Evolutionary conservation across 2,329 filamentous ascomycete species (phyloP), one percentile per base, ranked within the genome.

Genomic region (Delphinella strobiligena): DNA sequence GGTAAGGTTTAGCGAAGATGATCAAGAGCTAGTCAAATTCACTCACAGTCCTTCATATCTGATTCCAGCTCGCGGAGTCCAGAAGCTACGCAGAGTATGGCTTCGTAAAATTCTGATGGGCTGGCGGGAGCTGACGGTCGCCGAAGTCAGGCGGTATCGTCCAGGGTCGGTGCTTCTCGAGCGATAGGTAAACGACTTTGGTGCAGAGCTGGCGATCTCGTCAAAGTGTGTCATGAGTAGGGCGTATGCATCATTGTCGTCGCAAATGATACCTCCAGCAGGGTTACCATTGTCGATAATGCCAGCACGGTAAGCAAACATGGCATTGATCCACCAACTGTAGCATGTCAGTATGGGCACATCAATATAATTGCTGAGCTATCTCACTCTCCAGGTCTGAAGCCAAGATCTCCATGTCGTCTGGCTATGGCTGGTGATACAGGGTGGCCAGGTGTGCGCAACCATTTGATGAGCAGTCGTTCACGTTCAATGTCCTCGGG

Each of bases 311-410:
- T 62, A 61, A 5, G 67, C 67, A 43, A 68, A 68, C 11, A 68
- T 50, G 17, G 61, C 47, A 37, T 61, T 66, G 45, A 70, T 64
- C 67, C 67, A 70, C 67, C 67, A 70, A 19, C 66, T 69, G 32
- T 15, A 14, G 30, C 9, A 15, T 34, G 31, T 10, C 3, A 31
- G 17, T 33, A 30, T 3, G n/a, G 9, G 22, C 7, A 27, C 7
- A 30, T 29, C 11, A 37, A 34, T 29, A 39, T n/a, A 27, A 31
- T 19, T 32, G 16, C 19, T 35, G 24, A 36, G n/a, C 11, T 14
- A 5, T 14, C 63, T 51, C 44, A 69, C 66, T 61, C 54, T 52
- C 67, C 67, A 40, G 65, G 54, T n/a, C 44, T 53, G 42, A 70
- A 70, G 0, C 63, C 63, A n/a, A 68, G 45, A 43, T 58, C 49